Base-by-base conservation (phyloP, 2,329 filamentous ascomycete genomes). In the Coniochaeta prunicola region DNA sequence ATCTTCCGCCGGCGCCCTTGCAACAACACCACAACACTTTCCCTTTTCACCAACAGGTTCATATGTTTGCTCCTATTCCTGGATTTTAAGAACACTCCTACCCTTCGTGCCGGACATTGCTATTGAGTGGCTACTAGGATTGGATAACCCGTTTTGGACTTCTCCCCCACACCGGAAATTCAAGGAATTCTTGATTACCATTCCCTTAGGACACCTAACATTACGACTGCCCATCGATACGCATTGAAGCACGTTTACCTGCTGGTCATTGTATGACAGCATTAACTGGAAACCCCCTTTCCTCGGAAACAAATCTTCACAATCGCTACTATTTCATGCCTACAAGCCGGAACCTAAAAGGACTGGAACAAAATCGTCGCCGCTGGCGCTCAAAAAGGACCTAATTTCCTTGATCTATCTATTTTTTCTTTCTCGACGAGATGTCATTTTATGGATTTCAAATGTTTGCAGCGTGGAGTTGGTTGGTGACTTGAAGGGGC, bases 11-110 rank as follows among this genome's bases (percentile, higher is more conserved):
- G 60, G 70, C 73, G 56, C 76, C 78, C 26, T 19, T 30, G 19
- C 74, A 74, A 55, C 72, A 80, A 55, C 72, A 80, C 40, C 79
- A 80, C 62, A 76, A 80, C 59, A 74, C 78, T 59, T 71, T 77
- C 55, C 74, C 78, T 26, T 82, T 83, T 59, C 80, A 82, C 60
- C 77, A 79, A 53, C 80, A 80, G 69, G 76, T 81, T 59, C 76
- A 78, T 34, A 72, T 83, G 57, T 76, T 83, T 64, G 71, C 76
- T 56, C 76, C 80, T 60, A 76, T 81, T 59, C 80, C 79, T 68
- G 77, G 79, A 60, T 82, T 74, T 67, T 77, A 80, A 79, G 24
- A 21, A 38, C 8, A 45, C 4, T 4, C 24, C 45, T 10, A 4
- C 17, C 45, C 8, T 24, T 34, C 17, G 9, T 36, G 17, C 53